Base-by-base conservation (phyloP, 1,284 basidiomycete genomes). In the Anthracocystis walkeri region DNA sequence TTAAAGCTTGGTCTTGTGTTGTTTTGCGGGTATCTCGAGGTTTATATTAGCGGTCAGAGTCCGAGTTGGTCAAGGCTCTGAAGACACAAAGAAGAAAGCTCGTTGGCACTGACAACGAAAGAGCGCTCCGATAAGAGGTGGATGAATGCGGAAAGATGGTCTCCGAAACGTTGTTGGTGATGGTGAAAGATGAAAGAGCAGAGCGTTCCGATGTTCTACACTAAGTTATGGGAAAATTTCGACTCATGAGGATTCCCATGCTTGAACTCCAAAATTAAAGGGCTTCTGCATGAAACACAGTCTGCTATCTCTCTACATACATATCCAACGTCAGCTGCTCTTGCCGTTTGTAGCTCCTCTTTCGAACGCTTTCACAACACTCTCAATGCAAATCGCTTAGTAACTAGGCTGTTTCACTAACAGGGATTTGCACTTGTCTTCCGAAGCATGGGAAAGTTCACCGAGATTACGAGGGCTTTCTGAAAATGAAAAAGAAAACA, bases 31-130 rank as follows among this genome's bases (percentile, higher is more conserved):
- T 42, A 38, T 38, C 35, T 38, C 3, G 29, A 58, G 27, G 57
- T 7, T 44, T 51, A 8, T 49, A 51, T 11, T 20, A 31, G n/a
- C 18, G n/a, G n/a, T 25, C 27, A 29, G 33, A 14, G 18, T 18
- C 14, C 2, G 11, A 33, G 2, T 8, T 12, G 33, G 33, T 33
- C 33, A 33, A 33, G 20, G 14, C 10, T 10, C 1, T 14, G 3
- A 46, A 11, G 45, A 3, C n/a, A 29, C 33, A 23, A 42, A 31
- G 33, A 42, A 31, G 18, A 40, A 50, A 42, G 38, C 51, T 53
- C 35, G 35, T 53, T 27, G 51, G 51, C 20, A 40, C 51, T 25
- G 51, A 53, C 38, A 53, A 29, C 51, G 38, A 53, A 53, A 53
- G 51, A 53, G 38, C 23, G 38, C 14, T 33, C 25, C 11, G 38